Conservation (phyloP, 2,329 filamentous ascomycete species). For the Penicillium sp. region DNA sequence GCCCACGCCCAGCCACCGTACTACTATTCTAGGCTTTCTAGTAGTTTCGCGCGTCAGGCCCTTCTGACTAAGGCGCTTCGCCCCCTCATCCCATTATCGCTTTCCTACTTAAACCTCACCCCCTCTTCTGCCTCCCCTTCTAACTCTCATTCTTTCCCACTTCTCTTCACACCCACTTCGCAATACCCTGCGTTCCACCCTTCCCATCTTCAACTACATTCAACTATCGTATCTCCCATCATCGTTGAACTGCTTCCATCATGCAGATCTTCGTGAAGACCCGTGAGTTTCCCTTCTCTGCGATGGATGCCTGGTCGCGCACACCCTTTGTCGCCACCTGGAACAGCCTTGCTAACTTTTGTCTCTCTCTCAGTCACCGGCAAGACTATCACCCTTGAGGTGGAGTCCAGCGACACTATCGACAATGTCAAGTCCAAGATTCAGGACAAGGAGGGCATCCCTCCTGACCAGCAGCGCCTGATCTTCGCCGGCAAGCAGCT, state of each 20-base stretch:
- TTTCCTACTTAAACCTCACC: slow-evolving; percentile 30
- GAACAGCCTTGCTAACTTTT: neutral
- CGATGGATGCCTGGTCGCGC: slow-evolving; percentile 13
- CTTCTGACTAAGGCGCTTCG: slow-evolving; percentile 31
- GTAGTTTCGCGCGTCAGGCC: slow-evolving; percentile 30
- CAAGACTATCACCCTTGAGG: slow-evolving; percentile 55
- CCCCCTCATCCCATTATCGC: slow-evolving; percentile 24
- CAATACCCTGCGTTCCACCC: slow-evolving; percentile 15
- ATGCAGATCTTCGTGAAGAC: slow-evolving; percentile 99
- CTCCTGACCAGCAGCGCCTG: slow-evolving; percentile 63
- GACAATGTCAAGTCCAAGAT: slow-evolving; percentile 66
- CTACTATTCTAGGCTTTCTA: slow-evolving; percentile 19
- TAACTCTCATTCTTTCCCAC: slow-evolving; percentile 26
- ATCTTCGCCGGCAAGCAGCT: slow-evolving; percentile 66
- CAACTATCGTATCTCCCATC: slow-evolving; percentile 14
- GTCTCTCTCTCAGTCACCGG: slow-evolving; percentile 55
- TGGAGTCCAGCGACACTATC: slow-evolving; percentile 56
- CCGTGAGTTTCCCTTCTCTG: slow-evolving; percentile 64
- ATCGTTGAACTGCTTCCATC: slow-evolving; percentile 46
- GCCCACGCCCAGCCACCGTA: slow-evolving; percentile 30
- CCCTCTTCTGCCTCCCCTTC: slow-evolving; percentile 31
- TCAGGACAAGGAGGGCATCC: slow-evolving; percentile 66
- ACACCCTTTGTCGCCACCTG: slow-evolving; percentile 15
- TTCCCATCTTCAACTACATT: slow-evolving; percentile 15
- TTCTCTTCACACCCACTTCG: slow-evolving; percentile 25